These are phyloP conservation scores for Puccinia coronata DNA, from an alignment of 1,284 basidiomycete species.

Conservation along the genomic window DNA sequence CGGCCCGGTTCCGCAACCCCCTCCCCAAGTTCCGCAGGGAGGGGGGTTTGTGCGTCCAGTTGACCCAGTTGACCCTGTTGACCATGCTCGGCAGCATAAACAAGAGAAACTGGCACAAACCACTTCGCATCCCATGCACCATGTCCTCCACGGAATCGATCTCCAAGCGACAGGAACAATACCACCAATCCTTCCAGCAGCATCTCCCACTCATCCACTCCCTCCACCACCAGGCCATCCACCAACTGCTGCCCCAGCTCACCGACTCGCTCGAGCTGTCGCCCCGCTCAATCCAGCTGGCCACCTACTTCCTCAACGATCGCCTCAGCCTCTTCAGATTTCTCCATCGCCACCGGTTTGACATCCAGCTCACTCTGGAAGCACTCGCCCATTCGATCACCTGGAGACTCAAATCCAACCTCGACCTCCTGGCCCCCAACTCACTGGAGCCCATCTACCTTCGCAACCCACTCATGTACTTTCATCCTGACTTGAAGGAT, in stretches of 20 bases:
- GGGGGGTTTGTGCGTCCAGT: too few species aligned
- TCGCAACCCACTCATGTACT: conserved; percentile 57
- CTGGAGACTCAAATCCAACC: conserved; percentile 56
- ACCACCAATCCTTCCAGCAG: conserved; percentile 1
- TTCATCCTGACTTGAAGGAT: conserved; percentile 56
- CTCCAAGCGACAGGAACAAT: neutral
- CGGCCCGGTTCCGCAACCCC: too few species aligned
- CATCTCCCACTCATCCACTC: neutral
- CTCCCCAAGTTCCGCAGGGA: too few species aligned
- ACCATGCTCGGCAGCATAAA: neutral
- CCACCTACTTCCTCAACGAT: conserved; percentile 20
- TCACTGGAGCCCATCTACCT: conserved; percentile 56
- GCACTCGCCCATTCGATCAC: conserved; percentile 52
- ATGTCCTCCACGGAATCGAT: conserved; percentile 22
- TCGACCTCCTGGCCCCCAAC: conserved; percentile 53
- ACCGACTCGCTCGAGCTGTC: conserved; percentile 19
- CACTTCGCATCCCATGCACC: too few species aligned
- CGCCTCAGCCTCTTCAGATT: conserved; percentile 54
- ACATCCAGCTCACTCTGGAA: conserved; percentile 51
- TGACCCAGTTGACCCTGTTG: too few species aligned
- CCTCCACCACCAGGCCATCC: conserved; percentile 12
- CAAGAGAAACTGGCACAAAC: neutral
- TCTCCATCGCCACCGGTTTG: conserved; percentile 53
- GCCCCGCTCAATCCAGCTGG: neutral
- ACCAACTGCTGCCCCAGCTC: conserved; percentile 23